phyloP scores from a whole-genome alignment of 2,329 filamentous ascomycete genomes.

The Fusarium sp. region DNA sequence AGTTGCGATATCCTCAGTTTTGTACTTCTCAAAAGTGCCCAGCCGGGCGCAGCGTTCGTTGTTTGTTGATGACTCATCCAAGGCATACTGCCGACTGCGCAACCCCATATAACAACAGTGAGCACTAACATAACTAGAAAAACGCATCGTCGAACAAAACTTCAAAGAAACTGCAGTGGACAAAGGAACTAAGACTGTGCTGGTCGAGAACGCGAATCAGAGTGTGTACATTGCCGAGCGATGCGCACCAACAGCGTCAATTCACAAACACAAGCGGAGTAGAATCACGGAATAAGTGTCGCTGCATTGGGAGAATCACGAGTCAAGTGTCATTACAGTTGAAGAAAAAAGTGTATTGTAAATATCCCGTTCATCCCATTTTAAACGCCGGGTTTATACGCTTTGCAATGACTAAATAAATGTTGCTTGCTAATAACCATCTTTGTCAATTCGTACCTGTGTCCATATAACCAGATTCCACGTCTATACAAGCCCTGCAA shows the following conservation, averaged over 20 bases:
- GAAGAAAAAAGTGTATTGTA: slow-evolving; percentile 4
- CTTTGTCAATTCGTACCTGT: slow-evolving; percentile 28
- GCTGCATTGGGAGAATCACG: neutral
- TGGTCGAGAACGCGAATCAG: neutral
- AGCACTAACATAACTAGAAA: slow-evolving; percentile 6
- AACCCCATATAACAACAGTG: neutral
- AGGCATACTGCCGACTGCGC: neutral
- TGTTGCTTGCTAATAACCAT: slow-evolving; percentile 2
- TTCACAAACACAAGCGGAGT: neutral
- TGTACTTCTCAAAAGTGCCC: slow-evolving; percentile 8
- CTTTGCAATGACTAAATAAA: neutral
- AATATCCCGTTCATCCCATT: neutral
- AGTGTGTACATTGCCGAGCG: neutral
- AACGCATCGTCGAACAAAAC: neutral
- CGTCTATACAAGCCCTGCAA: neutral
- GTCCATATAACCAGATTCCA: neutral
- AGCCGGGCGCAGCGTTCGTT: slow-evolving; percentile 5
- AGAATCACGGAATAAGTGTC: neutral
- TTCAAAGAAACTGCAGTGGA: neutral
- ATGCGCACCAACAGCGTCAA: neutral
- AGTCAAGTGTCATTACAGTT: neutral
- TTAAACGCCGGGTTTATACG: slow-evolving; percentile 15
- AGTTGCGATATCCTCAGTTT: neutral
- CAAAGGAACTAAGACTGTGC: neutral
- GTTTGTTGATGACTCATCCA: slow-evolving; percentile 26